Percentiles rank a stretch among this genome's conserved stretches.
phyloP scores from a whole-genome alignment of 371 early-diverging fungal species.

The Sporodiniella umbellata region DNA sequence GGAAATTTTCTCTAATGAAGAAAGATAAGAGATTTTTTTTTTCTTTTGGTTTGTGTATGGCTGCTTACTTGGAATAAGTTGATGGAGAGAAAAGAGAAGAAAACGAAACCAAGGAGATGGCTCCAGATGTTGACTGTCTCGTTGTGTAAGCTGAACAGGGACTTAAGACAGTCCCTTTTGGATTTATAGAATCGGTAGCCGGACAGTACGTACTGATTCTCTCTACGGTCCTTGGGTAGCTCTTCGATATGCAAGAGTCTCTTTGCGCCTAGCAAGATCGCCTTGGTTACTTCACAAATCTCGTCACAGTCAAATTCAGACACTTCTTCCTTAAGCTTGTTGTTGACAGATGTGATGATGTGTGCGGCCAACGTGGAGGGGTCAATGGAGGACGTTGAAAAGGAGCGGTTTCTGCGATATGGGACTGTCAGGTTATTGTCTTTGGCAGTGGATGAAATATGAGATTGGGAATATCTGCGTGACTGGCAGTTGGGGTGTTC shows the following conservation, averaged over 20 bases:
- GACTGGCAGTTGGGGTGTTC: conserved; percentile 11
- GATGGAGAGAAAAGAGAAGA: conserved; percentile 50
- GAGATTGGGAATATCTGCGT: conserved; percentile 25
- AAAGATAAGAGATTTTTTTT: not conserved
- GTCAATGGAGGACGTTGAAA: conserved; percentile 20
- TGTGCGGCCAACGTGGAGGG: conserved; percentile 32
- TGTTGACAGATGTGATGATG: conserved; percentile 37
- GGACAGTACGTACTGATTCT: conserved; percentile 64
- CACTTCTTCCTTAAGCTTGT: conserved; percentile 21
- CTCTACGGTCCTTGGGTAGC: conserved; percentile 62
- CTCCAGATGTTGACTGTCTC: conserved; percentile 77
- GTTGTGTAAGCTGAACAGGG: conserved; percentile 67
- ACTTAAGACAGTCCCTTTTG: conserved; percentile 52
- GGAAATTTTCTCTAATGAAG: conserved; percentile 33
- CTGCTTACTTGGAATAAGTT: conserved; percentile 53
- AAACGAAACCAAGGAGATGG: conserved; percentile 62
- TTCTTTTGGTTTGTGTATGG: no score
- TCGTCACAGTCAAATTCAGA: conserved; percentile 28
- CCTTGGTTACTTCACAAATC: conserved; percentile 54
- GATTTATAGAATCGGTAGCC: conserved; percentile 63
- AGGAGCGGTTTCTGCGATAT: conserved; percentile 19
- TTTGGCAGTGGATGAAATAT: conserved; percentile 14
- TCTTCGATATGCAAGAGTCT: conserved; percentile 60
- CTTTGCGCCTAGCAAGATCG: conserved; percentile 56
- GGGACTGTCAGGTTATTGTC: conserved; percentile 11